Conservation (phyloP, 106 monocot species). For the Hemerocallis citrina region DNA sequence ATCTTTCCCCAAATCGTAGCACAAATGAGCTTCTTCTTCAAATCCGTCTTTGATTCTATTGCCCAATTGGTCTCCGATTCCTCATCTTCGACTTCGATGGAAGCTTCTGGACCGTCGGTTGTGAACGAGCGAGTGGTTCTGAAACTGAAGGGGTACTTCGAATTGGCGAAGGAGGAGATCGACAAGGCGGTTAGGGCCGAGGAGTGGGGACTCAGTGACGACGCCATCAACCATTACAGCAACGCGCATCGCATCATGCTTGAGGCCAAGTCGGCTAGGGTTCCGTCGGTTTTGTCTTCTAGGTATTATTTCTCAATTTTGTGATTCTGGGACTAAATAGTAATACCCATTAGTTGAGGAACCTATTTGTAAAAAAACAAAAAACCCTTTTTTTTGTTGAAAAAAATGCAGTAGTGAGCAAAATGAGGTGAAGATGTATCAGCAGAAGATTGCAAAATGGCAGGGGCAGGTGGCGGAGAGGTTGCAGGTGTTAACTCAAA, state of each 20-base stretch:
- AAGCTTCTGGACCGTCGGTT: slow-evolving; percentile 41
- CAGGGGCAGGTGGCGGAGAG: slow-evolving; percentile 57
- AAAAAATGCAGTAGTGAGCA: slow-evolving; percentile 30
- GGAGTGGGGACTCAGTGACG: slow-evolving; percentile 91
- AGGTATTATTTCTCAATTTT: slow-evolving; percentile 19
- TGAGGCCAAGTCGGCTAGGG: slow-evolving; percentile 61
- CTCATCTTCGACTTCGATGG: slow-evolving; percentile 5
- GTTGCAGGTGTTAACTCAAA: slow-evolving; percentile 39
- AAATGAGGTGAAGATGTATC: slow-evolving; percentile 56
- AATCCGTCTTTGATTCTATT: slow-evolving; percentile 19
- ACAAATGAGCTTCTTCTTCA: slow-evolving; percentile 22
- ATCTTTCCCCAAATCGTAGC: background rate
- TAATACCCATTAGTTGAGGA: background rate
- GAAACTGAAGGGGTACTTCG: slow-evolving; percentile 95
- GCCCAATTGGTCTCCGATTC: slow-evolving; percentile 2
- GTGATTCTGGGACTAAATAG: background rate
- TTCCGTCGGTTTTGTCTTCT: slow-evolving; percentile 61
- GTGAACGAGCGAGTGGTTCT: slow-evolving; percentile 57
- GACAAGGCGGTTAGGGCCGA: slow-evolving; percentile 92
- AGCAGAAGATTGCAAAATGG: slow-evolving; percentile 85
- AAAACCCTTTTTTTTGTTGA: background rate
- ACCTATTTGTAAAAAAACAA: background rate
- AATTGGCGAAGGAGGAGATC: slow-evolving; percentile 91
- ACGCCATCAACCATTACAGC: slow-evolving; percentile 58
- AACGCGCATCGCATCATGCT: slow-evolving; percentile 69